phyloP scores from a whole-genome alignment of 345 rosid genomes.

The Rhizophora mangle region DNA sequence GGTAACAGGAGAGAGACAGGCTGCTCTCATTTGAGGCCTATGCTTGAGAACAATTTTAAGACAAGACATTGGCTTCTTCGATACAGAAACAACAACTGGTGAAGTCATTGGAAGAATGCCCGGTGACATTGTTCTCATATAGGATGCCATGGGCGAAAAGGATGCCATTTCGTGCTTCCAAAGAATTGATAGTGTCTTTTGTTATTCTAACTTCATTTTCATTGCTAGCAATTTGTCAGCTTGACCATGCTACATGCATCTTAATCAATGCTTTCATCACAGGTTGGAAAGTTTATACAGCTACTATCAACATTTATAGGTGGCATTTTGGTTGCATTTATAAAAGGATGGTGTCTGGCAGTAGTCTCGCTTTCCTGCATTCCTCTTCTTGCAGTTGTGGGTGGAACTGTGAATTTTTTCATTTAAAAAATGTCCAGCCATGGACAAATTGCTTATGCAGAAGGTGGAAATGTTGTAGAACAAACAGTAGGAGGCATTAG shows the following conservation, averaged over 20 bases:
- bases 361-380: conserved; percentile 51
- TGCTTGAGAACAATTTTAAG: conserved; percentile 75
- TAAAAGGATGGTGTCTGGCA: conserved; percentile 56
- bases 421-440: too few species aligned
- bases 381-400: conserved; percentile 54
- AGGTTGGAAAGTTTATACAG: conserved; percentile 83
- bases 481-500: too few species aligned
- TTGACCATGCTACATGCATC: not conserved
- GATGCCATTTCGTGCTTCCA: conserved; percentile 7
- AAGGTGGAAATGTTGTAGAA: too few species aligned
- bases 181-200: not conserved
- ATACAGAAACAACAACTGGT: conserved; percentile 82
- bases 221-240: not conserved
- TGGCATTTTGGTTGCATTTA: conserved; percentile 61
- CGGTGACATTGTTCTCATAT: conserved; percentile 82
- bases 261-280: not conserved
- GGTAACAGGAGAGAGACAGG: conserved; percentile 85
- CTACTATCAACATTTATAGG: conserved; percentile 57
- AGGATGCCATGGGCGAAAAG: conserved; percentile 96
- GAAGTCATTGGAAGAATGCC: conserved; percentile 92
- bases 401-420: conserved; percentile 32
- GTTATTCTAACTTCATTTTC: not conserved
- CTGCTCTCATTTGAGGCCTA: conserved; percentile 61
- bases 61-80: conserved; percentile 81
- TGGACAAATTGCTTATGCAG: too few species aligned